Percentiles rank a stretch among this genome's conserved stretches.
Conservation (phyloP, 371 early-diverging fungal species). For the Apophysomyces elegans region DNA sequence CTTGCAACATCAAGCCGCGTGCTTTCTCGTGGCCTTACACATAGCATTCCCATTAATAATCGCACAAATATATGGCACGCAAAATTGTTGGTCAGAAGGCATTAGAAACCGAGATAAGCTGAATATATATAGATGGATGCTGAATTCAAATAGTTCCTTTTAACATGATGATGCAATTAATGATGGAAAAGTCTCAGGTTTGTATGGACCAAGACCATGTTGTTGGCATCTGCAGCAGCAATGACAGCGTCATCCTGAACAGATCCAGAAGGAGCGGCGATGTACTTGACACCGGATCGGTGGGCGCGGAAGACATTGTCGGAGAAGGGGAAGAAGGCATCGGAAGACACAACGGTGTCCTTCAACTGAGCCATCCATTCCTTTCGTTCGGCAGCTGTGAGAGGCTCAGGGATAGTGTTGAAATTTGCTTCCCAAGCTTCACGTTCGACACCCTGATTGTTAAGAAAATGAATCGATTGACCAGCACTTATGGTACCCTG, state of each 20-base stretch:
- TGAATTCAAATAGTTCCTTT: neutral
- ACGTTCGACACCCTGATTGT: conserved; percentile 66
- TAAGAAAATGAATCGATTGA: neutral
- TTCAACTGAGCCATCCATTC: conserved; percentile 74
- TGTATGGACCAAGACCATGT: conserved; percentile 87
- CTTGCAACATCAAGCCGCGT: too few relatives aligned
- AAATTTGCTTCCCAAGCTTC: conserved; percentile 84
- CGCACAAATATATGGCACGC: too few relatives aligned
- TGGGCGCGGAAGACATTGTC: conserved; percentile 93
- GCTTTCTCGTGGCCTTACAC: too few relatives aligned
- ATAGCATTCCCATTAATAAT: too few relatives aligned
- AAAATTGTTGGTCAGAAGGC: too few relatives aligned
- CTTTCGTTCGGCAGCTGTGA: conserved; percentile 81
- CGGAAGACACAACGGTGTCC: conserved; percentile 87
- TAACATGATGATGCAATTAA: conserved; percentile 45
- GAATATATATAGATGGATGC: too few relatives aligned
- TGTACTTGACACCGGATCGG: conserved; percentile 84
- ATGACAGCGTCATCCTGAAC: conserved; percentile 90
- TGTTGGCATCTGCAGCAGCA: conserved; percentile 78
- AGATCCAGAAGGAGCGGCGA: conserved; percentile 92
- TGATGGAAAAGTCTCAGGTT: conserved; percentile 95
- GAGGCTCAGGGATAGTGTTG: conserved; percentile 74
- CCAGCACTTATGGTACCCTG: neutral
- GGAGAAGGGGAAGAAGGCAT: conserved; percentile 99
- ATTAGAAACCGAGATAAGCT: too few relatives aligned